These are phyloP conservation scores for Cordyceps pruinosa DNA, from an alignment of 2,329 filamentous ascomycete species.

Conservation along the genomic window DNA sequence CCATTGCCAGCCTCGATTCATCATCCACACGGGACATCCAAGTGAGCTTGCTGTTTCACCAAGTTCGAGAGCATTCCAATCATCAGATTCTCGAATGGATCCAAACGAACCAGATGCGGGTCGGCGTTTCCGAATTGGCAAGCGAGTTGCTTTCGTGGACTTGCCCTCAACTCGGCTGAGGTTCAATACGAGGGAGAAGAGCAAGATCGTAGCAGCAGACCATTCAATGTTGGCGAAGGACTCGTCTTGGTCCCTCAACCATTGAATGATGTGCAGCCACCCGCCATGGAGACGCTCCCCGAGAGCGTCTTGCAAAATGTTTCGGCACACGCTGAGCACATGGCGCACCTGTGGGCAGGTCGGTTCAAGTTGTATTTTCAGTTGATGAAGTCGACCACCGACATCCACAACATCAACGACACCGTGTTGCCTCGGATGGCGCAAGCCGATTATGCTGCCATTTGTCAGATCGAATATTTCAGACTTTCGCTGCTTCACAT, in stretches of 20 bases:
- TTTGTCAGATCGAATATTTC: constrained; percentile 40
- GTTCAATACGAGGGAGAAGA: constrained; percentile 58
- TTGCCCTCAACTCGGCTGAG: constrained; percentile 38
- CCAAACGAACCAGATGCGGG: constrained; percentile 30
- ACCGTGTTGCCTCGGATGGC: constrained; percentile 52
- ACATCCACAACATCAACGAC: constrained; percentile 60
- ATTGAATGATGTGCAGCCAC: constrained; percentile 70
- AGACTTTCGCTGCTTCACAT: constrained; percentile 40
- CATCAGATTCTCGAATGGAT: constrained; percentile 29
- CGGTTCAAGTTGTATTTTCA: constrained; percentile 62
- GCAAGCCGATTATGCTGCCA: constrained; percentile 45
- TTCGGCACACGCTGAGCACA: constrained; percentile 55
- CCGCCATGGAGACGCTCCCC: constrained; percentile 57
- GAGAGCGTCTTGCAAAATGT: constrained; percentile 53
- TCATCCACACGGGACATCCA: constrained; percentile 50
- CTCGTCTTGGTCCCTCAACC: constrained; percentile 49
- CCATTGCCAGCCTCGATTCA: constrained; percentile 64
- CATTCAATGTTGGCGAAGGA: constrained; percentile 54
- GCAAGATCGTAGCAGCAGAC: constrained; percentile 57
- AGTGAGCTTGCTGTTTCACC: constrained; percentile 42
- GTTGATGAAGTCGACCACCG: constrained; percentile 55
- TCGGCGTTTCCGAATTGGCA: constrained; percentile 26
- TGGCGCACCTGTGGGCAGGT: constrained; percentile 54
- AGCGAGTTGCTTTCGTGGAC: constrained; percentile 19
- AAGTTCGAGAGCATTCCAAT: constrained; percentile 43